Base-by-base conservation (phyloP, 2,329 filamentous ascomycete species). In the Trichoderma atroviride region DNA sequence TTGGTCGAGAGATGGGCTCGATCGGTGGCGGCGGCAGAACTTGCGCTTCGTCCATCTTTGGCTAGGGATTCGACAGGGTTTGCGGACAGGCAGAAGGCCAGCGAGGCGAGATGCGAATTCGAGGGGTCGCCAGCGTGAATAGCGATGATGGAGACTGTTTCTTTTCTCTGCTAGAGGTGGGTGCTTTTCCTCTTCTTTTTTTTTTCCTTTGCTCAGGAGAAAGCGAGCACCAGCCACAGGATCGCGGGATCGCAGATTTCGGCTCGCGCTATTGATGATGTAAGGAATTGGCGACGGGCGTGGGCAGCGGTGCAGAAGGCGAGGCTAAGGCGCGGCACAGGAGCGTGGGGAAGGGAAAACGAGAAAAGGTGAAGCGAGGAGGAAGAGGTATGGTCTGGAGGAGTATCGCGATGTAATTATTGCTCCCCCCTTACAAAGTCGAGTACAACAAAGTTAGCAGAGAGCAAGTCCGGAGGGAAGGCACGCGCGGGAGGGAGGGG, bases 1-100 rank as follows among this genome's bases (percentile, higher is more conserved):
- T 83, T 27, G 83, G 83, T 72, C 83, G 81, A 35, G 85, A 85
- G 70, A 85, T 82, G 22, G 83, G 79, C 71, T 88, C 85, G 53
- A 82, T 75, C 11, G 78, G 76, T 43, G 81, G 78, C 47, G 80
- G 75, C 52, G 81, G 76, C 56, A 83, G 75, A 59, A 79, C 73
- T 66, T 82, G 81, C 37, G 78, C 72, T 69, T 86, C 84, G 74
- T 86, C 85, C 83, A 86, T 86, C 31, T n/a, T 50, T 70, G 37
- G 43, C 35, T 70, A 64, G 16, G 37, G 31, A 40, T 33, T 56
- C 74, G 78, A 76, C 60, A 60, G 73, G 52, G 63, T 29, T 64
- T n/a, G 55, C 40, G 24, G 66, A 50, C 55, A 60, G 33, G 65
- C 16, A 37, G 37, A 40, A 13, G 56, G 65, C 58, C 64, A 43